Evolutionary conservation across 441 rosid genomes (phyloP), one percentile per base, ranked within the genome.

Genomic region (Adansonia gregorii): DNA sequence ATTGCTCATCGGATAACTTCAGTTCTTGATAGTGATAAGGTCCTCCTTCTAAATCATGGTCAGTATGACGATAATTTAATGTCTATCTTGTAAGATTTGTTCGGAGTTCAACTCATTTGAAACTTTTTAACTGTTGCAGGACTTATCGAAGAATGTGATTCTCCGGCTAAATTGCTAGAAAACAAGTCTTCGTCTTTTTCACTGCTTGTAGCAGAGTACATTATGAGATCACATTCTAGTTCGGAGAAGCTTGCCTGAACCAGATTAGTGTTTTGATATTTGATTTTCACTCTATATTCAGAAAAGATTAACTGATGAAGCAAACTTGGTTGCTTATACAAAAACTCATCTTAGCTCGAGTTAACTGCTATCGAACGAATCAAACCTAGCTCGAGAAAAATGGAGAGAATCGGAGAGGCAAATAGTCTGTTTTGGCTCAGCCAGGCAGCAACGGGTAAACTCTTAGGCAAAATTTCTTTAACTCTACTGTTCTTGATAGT

Each of bases 1-100:
- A 88, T 95, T 55, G 99, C 97, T 0, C 97, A 92, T 85, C 84
- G 93, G 55, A 95, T 92, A 82, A 90, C 97, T 55, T 93, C 97
- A 4, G 94, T 95, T 73, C 84, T 93, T 19, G 91, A 93, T 31
- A 95, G 97, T 14, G 93, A 90, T 76, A 85, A 89, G 87, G 92
- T 95, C 82, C 41, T 91, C 77, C 85, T 91, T 48, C 79, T 91
- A 24, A 86, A 80, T 81, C 75, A 86, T 0, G 93, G 94, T 88
- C 31, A 83, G 91, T 66, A 12, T 61, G 17, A 1, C 11, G 15
- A 6, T 14, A 24, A 11, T 22, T 22, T 24, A 15, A 70, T 11
- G n/a, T 27, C 12, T 27, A 11, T 8, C 67, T 27, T 11, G 43
- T 61, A 0, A 9, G 67, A 27, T 27, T 70, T 12, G 35, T 31